Evolutionary conservation across 192 early-diverging fungal species (phyloP), one percentile per base, ranked within the genome.

Genomic region (Coemansia sp.): DNA sequence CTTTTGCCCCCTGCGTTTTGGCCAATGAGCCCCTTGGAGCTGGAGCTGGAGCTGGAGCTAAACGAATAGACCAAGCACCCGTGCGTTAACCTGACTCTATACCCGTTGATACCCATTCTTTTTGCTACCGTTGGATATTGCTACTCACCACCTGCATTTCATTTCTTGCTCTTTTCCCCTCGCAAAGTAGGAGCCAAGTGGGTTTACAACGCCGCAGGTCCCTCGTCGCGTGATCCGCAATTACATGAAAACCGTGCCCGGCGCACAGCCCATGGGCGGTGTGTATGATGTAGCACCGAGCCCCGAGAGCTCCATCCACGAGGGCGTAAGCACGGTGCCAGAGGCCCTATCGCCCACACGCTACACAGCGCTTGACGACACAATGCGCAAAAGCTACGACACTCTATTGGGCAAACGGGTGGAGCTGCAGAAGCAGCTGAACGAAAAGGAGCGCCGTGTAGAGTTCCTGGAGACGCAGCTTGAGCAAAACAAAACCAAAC

Each of bases 141-240:
- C 37, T 41, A 18, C 26, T 27, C 24, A 18, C 17, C 5, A 15
- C 5, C 18, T 30, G 15, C 19, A 33, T 37, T 32, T 26, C 37
- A 9, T 54, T 19, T 9, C 26, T 25, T 46, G 23, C 25, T 32
- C 30, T 32, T 34, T 49, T 10, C 41, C 35, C 32, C 50, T 1
- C 20, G 3, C 4, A 9, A 2, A 15, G 24, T 75, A 68, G 72
- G 65, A 75, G 27, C 40, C 22, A 10, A 50, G 56, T 30, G 72
- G 56, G 17, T 39, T 68, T 35, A 55, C 66, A 30, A 76, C 72
- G 17, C 72, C 72, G 0, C 50, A 52, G 2, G 72, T 58, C 33
- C 53, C 50, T 40, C 72, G 72, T 39, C 47, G 34, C 43, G 53
- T 49, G 13, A 20, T 64, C 20, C 60, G 66, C 15, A 47, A 60